phyloP scores from a whole-genome alignment of 495 filamentous ascomycete species.

The Neurospora tetraspora region DNA sequence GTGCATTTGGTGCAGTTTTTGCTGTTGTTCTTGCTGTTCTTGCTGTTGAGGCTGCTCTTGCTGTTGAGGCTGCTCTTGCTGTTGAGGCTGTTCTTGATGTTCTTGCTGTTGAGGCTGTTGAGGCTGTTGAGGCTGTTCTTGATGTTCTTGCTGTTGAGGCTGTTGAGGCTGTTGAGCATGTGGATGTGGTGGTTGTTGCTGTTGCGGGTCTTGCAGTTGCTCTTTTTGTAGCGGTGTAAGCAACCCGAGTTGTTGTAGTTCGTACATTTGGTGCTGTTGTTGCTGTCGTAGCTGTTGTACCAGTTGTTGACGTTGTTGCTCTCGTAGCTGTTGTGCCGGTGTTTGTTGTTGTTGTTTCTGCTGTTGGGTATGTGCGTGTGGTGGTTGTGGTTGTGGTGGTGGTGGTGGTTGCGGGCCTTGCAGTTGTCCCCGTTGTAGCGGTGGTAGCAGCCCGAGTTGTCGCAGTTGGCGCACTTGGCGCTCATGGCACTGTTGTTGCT shows the following conservation, averaged over 20 bases:
- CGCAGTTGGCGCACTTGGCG: not conserved
- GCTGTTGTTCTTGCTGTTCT: not conserved
- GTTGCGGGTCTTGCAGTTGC: not conserved
- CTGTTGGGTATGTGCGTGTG: not conserved
- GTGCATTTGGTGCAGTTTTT: not conserved
- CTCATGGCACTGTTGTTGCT: not conserved
- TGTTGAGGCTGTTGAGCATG: not conserved
- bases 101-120: no score
- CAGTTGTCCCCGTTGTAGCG: not conserved
- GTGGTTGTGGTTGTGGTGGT: not conserved
- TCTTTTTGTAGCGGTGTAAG: not conserved
- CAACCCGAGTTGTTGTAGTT: not conserved
- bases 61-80: no score
- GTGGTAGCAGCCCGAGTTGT: not conserved
- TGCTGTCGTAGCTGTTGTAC: not conserved
- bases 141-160: no score
- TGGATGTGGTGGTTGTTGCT: not conserved
- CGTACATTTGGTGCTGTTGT: not conserved
- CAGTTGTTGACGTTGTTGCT: not conserved
- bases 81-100: no score
- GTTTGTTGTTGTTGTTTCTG: not conserved
- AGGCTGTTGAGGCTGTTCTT: no score
- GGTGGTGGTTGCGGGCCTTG: not conserved
- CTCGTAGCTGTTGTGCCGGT: not conserved
- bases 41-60: not conserved